Conservation (phyloP, 2,329 filamentous ascomycete genomes). For the Biscogniauxia marginata region DNA sequence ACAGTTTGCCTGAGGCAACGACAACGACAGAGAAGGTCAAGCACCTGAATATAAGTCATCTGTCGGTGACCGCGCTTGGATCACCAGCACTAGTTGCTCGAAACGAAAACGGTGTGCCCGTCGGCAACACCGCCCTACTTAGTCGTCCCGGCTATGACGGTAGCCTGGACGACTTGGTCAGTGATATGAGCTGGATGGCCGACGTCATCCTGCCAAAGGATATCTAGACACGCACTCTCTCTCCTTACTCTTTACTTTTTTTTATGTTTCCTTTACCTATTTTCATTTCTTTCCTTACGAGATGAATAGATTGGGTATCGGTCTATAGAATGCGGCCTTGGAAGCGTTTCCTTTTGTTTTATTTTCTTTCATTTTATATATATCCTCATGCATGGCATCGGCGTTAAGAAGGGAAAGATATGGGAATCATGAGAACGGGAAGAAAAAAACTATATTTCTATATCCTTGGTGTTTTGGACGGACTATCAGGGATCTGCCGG, state of each 20-base stretch:
- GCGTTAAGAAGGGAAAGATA: background rate
- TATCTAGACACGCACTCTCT: constrained; percentile 11
- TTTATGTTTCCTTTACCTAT: background rate
- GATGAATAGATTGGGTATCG: background rate
- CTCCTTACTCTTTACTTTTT: background rate
- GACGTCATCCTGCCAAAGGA: constrained; percentile 42
- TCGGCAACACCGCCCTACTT: constrained; percentile 26
- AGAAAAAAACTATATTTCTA: background rate
- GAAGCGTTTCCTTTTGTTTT: background rate
- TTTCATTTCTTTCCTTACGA: background rate
- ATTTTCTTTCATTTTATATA: background rate
- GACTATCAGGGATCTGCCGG: no score
- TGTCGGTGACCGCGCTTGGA: constrained; percentile 18
- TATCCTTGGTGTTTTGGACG: background rate
- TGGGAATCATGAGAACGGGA: background rate
- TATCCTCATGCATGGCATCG: background rate
- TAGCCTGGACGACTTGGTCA: constrained; percentile 37
- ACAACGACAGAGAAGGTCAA: constrained; percentile 27
- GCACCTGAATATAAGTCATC: constrained; percentile 17
- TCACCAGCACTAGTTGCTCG: constrained; percentile 32
- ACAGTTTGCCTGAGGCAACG: constrained; percentile 44
- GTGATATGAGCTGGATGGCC: constrained; percentile 53
- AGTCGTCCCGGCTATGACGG: constrained; percentile 31
- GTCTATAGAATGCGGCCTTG: background rate
- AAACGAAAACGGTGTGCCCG: constrained; percentile 23